phyloP scores from a whole-genome alignment of 805 yeast species.

The Debaryomyces tyrocola region DNA sequence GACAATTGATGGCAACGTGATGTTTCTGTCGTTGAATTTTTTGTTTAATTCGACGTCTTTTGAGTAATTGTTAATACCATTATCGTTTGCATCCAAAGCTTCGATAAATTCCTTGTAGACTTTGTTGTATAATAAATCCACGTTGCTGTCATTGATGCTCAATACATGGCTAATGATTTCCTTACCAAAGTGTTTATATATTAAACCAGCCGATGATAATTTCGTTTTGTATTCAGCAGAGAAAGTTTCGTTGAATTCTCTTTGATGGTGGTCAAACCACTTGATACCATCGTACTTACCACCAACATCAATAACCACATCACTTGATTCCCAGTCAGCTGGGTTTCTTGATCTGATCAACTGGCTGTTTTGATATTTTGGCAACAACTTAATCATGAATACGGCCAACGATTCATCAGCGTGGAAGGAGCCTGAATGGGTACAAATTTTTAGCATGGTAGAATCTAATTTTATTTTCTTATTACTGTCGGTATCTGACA shows the following conservation, averaged over 20 bases:
- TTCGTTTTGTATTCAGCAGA: slow-evolving; percentile 65
- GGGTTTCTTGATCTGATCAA: slow-evolving; percentile 85
- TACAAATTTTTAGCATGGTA: slow-evolving; percentile 66
- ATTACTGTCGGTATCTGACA: slow-evolving; percentile 2
- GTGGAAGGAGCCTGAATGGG: slow-evolving; percentile 92
- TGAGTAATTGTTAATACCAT: slow-evolving; percentile 75
- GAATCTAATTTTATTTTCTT: slow-evolving; percentile 9
- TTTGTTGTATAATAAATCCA: slow-evolving; percentile 68
- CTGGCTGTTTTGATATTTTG: slow-evolving; percentile 63
- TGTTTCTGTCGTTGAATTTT: slow-evolving; percentile 68
- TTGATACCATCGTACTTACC: slow-evolving; percentile 86
- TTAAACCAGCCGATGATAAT: slow-evolving; percentile 89
- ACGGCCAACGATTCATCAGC: slow-evolving; percentile 97
- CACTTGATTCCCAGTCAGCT: slow-evolving; percentile 78
- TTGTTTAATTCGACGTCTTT: slow-evolving; percentile 55
- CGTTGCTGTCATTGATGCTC: slow-evolving; percentile 35
- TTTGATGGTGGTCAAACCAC: slow-evolving; percentile 94
- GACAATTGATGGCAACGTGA: slow-evolving; percentile 76
- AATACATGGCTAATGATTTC: slow-evolving; percentile 58
- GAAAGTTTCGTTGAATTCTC: slow-evolving; percentile 82
- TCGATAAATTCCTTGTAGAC: slow-evolving; percentile 87
- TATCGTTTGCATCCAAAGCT: slow-evolving; percentile 93
- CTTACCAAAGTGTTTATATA: slow-evolving; percentile 83
- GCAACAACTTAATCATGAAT: slow-evolving; percentile 72
- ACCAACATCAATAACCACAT: slow-evolving; percentile 92